Percentiles rank a stretch among this genome's conserved stretches.
Evolutionary conservation across 495 filamentous ascomycete genomes (phyloP).

Genomic region (Xylona heveae): DNA sequence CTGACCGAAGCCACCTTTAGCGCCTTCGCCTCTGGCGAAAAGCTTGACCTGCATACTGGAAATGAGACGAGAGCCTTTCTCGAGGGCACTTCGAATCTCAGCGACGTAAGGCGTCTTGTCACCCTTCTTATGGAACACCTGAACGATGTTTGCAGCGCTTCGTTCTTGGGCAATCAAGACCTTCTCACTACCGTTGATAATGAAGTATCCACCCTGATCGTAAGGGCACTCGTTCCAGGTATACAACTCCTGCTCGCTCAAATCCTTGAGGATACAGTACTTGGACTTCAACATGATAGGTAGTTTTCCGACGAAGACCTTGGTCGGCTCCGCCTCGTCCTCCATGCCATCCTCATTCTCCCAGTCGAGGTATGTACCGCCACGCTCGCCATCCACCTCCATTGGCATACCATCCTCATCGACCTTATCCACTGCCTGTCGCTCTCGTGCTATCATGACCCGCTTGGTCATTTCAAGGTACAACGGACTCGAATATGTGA

Average conservation of each 20-base stretch:
- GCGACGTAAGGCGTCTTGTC: conserved; percentile 79
- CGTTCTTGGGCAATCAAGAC: conserved; percentile 95
- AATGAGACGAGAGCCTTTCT: conserved; percentile 86
- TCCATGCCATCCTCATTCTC: conserved; percentile 20
- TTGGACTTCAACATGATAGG: conserved; percentile 96
- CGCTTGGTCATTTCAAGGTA: conserved; percentile 68
- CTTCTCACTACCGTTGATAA: conserved; percentile 99
- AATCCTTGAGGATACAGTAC: conserved; percentile 67
- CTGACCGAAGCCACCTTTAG: conserved; percentile 59
- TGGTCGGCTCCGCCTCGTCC: conserved; percentile 20
- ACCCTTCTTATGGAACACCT: conserved; percentile 96
- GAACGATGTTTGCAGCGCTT: conserved; percentile 92
- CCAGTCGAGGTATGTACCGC: conserved; percentile 28
- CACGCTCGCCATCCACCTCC: conserved; percentile 23
- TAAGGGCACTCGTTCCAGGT: conserved; percentile 88
- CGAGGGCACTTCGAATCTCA: conserved; percentile 87
- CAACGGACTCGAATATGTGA: conserved; percentile 84
- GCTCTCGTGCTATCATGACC: conserved; percentile 61
- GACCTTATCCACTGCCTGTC: conserved; percentile 22
- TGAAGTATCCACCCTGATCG: conserved; percentile 94
- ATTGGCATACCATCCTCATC: conserved; percentile 25
- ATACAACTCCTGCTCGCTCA: conserved; percentile 63
- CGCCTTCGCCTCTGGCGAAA: conserved; percentile 58
- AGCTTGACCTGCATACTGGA: conserved; percentile 78
- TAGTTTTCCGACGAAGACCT: conserved; percentile 77